phyloP scores from a whole-genome alignment of 768 basidiomycete genomes.

The Boletus vermiculosoides region DNA sequence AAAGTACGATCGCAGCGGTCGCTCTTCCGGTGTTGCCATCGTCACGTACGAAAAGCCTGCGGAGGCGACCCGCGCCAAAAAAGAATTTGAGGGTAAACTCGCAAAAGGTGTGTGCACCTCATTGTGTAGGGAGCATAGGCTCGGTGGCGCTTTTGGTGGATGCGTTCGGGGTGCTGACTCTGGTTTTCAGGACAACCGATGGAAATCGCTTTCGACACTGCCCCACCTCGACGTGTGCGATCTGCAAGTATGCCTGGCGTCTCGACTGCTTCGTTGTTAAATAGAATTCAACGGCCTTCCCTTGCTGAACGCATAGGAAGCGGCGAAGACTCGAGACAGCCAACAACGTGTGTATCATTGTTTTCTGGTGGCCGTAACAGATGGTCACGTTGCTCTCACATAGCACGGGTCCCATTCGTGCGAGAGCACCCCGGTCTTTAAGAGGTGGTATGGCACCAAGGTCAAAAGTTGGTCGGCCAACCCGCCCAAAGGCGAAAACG shows the following conservation, averaged over 20 bases:
- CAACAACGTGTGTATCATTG: constrained; percentile 14
- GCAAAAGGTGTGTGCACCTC: constrained; percentile 65
- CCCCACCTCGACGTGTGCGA: constrained; percentile 45
- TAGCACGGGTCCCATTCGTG: constrained; percentile 46
- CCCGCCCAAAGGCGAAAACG: constrained; percentile 59
- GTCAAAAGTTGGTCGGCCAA: constrained; percentile 32
- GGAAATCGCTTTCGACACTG: constrained; percentile 60
- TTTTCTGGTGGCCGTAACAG: background rate
- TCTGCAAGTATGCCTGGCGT: constrained; percentile 43
- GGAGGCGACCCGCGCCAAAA: constrained; percentile 82
- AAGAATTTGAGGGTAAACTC: constrained; percentile 80
- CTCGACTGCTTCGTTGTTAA: constrained; percentile 60
- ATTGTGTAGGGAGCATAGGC: background rate
- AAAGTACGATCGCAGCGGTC: constrained; percentile 95
- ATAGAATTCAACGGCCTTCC: constrained; percentile 73
- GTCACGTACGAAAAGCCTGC: constrained; percentile 74
- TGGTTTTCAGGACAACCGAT: constrained; percentile 70
- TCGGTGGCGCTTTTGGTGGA: background rate
- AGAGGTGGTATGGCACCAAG: constrained; percentile 12
- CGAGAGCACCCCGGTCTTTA: constrained; percentile 27
- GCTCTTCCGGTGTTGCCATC: constrained; percentile 81
- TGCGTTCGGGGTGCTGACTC: constrained; percentile 1
- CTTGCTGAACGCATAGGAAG: constrained; percentile 62
- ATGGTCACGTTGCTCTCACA: constrained; percentile 1
- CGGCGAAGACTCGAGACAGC: constrained; percentile 35